These are phyloP conservation scores for Vicia villosa DNA, from an alignment of 306 rosid genomes.

Conservation along the genomic window DNA sequence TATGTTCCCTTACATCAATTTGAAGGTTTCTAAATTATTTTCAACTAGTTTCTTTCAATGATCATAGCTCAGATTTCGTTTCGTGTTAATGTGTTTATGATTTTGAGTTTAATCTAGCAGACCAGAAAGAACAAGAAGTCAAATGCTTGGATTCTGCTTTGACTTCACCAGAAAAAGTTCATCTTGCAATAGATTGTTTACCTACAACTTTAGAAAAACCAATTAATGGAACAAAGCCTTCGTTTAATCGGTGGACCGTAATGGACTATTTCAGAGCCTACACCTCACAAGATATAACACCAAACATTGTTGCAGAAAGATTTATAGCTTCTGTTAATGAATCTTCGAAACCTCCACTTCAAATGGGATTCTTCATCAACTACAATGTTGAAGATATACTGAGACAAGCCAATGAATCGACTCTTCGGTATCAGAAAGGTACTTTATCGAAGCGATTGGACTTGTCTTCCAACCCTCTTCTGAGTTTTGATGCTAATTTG, in stretches of 20 bases:
- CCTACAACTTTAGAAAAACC: conserved; percentile 41
- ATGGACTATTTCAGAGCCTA: conserved; percentile 76
- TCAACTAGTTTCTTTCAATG: background rate
- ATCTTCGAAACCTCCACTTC: conserved; percentile 54
- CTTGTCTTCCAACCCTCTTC: background rate
- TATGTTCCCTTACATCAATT: conserved; percentile 69
- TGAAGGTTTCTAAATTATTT: conserved; percentile 61
- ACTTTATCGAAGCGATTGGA: conserved; percentile 18
- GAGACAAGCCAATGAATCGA: conserved; percentile 74
- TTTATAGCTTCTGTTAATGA: conserved; percentile 61
- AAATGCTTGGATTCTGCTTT: conserved; percentile 51
- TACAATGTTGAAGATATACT: conserved; percentile 62
- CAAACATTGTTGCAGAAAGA: conserved; percentile 69
- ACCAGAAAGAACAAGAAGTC: conserved; percentile 55
- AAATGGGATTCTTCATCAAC: conserved; percentile 81
- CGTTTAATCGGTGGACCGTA: conserved; percentile 73
- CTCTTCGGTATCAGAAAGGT: conserved; percentile 72
- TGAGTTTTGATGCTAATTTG: background rate
- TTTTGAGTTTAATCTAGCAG: conserved; percentile 47
- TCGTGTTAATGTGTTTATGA: background rate
- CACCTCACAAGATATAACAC: conserved; percentile 59
- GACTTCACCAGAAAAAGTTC: conserved; percentile 66
- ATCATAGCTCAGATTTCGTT: background rate
- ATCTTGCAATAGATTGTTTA: conserved; percentile 61
- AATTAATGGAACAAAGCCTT: conserved; percentile 30